Conservation (phyloP, 768 basidiomycete species). For the Boletus reticulatus region DNA sequence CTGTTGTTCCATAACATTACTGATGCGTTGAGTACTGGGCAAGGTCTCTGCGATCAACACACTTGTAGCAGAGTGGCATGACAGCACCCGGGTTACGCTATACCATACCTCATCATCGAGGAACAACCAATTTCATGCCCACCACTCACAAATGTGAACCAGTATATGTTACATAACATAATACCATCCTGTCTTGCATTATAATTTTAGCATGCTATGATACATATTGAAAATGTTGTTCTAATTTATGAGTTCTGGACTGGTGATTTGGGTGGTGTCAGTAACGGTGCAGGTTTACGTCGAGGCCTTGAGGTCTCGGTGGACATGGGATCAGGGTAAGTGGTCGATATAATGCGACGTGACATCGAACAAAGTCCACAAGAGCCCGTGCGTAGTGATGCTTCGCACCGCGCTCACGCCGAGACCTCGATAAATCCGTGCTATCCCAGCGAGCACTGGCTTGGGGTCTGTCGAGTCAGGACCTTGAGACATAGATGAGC, state of each 20-base stretch:
- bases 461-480: slow-evolving; percentile 78
- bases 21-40: neutral
- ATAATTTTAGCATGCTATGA: slow-evolving; percentile 18
- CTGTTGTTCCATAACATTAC: neutral
- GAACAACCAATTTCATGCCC: neutral
- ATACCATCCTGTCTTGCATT: slow-evolving; percentile 8
- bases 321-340: slow-evolving; percentile 36
- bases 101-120: slow-evolving; percentile 2
- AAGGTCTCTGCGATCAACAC: slow-evolving; percentile 14
- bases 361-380: slow-evolving; percentile 93
- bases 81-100: neutral
- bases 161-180: neutral
- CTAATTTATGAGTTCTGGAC: slow-evolving; percentile 14
- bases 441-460: slow-evolving; percentile 70
- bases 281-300: neutral
- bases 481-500: slow-evolving; percentile 41
- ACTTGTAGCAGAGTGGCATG: slow-evolving; percentile 8
- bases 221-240: slow-evolving; percentile 22
- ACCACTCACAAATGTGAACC: slow-evolving; percentile 2
- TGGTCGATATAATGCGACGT: slow-evolving; percentile 71
- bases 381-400: slow-evolving; percentile 88
- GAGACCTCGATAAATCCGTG: slow-evolving; percentile 88
- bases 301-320: neutral
- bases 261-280: slow-evolving; percentile 3
- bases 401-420: slow-evolving; percentile 92